Percentiles rank a stretch among this genome's conserved stretches.
Evolutionary conservation across 345 rosid genomes (phyloP).

Genomic region (Linum tenue): DNA sequence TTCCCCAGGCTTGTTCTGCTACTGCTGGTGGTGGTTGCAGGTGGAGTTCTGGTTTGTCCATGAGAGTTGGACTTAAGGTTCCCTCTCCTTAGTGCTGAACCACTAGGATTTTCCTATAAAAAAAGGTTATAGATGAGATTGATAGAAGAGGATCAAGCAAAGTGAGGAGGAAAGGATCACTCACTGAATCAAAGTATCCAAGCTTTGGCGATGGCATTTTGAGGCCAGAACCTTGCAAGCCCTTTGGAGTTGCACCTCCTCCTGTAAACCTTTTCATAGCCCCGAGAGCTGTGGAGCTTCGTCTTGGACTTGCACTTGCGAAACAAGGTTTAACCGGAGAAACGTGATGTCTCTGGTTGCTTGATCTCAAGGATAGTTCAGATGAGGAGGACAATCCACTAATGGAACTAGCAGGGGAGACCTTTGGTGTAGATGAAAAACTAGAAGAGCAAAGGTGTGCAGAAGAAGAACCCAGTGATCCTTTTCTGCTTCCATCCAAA

Average conservation of each 20-base stretch:
- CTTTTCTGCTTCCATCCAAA: slow-evolving; percentile 8
- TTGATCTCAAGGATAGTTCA: slow-evolving; percentile 13
- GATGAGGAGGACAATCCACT: slow-evolving; percentile 16
- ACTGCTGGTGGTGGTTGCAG: neutral
- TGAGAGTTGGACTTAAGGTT: neutral
- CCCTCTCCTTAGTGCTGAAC: neutral
- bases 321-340: neutral
- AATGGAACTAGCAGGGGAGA: slow-evolving; percentile 16
- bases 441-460: slow-evolving; percentile 2
- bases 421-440: slow-evolving; percentile 16
- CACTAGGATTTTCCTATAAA: neutral
- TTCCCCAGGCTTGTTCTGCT: neutral
- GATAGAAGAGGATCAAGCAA: neutral
- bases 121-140: neutral
- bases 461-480: slow-evolving; percentile 5
- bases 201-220: slow-evolving; percentile 38
- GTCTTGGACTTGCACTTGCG: slow-evolving; percentile 11
- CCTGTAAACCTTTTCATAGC: neutral
- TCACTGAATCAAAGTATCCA: slow-evolving; percentile 38
- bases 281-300: slow-evolving; percentile 2
- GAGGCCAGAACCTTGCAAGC: slow-evolving; percentile 27
- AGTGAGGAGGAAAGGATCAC: slow-evolving; percentile 3
- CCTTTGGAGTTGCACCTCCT: slow-evolving; percentile 11
- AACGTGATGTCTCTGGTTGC: slow-evolving; percentile 9
- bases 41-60: neutral